Evolutionary conservation across 2,329 filamentous ascomycete genomes (phyloP).

Genomic region (Arthrobotrys pseudoclavata): DNA sequence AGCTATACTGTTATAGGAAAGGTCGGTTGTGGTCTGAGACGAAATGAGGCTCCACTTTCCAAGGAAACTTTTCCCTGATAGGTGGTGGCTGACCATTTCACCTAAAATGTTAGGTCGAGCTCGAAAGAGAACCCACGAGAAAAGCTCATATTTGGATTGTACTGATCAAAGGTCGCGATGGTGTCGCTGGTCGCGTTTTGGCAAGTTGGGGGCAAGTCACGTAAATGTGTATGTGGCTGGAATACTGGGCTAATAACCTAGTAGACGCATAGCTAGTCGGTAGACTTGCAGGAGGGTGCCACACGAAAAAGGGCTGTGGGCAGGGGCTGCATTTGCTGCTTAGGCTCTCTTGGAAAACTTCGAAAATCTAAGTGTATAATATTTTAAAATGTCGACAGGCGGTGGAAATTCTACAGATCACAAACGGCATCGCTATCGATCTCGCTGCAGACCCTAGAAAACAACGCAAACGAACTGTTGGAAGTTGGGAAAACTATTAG

Average conservation of each 20-base stretch:
- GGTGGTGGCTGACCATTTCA: slow-evolving; percentile 5
- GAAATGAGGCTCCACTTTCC: slow-evolving; percentile 41
- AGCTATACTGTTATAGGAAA: slow-evolving; percentile 32
- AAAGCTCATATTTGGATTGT: neutral
- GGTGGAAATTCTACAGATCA: neutral
- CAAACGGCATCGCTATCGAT: too few species aligned
- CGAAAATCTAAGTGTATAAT: neutral
- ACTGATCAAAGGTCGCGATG: neutral
- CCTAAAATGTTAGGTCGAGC: slow-evolving; percentile 11
- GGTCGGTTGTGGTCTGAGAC: slow-evolving; percentile 33
- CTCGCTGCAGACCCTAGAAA: neutral
- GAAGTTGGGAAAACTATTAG: slow-evolving; percentile 20
- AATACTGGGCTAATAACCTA: neutral
- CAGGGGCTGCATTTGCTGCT: neutral
- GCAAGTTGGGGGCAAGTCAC: neutral
- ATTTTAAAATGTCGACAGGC: neutral
- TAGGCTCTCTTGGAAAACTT: neutral
- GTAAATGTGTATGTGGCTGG: neutral
- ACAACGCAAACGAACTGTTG: slow-evolving; percentile 37
- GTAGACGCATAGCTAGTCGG: neutral
- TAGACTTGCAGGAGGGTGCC: neutral
- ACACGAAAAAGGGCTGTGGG: neutral
- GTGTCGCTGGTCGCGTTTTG: neutral
- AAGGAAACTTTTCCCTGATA: slow-evolving; percentile 24
- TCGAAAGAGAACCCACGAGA: neutral